Percentiles rank a stretch among this genome's conserved stretches.
Evolutionary conservation across 2,329 filamentous ascomycete genomes (phyloP).

Genomic region (Aureobasidium sp.): DNA sequence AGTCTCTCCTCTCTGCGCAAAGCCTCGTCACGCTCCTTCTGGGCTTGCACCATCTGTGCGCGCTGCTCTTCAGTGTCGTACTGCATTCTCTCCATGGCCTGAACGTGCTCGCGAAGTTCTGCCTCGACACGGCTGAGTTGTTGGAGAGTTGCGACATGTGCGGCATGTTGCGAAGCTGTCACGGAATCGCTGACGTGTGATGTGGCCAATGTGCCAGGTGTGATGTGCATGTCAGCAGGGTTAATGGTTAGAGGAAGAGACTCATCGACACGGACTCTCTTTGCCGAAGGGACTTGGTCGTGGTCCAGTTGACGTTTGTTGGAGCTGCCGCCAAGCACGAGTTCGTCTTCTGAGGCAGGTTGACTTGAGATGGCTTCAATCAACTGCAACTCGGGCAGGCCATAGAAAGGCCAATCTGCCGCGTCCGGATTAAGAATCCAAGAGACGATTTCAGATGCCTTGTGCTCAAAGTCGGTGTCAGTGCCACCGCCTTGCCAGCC

Average conservation of each 20-base stretch:
- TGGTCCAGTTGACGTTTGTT: slow-evolving; percentile 15
- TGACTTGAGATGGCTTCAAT: slow-evolving; percentile 7
- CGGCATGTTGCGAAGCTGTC: slow-evolving; percentile 17
- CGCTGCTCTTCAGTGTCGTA: slow-evolving; percentile 29
- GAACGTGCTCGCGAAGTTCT: slow-evolving; percentile 24
- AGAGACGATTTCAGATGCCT: slow-evolving; percentile 25
- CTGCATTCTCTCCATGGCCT: slow-evolving; percentile 28
- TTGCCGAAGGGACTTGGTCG: slow-evolving; percentile 11
- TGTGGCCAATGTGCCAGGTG: slow-evolving; percentile 13
- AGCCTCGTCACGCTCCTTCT: slow-evolving; percentile 24
- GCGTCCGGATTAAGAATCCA: slow-evolving; percentile 19
- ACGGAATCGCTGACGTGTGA: slow-evolving; percentile 37
- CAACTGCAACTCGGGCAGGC: slow-evolving; percentile 7
- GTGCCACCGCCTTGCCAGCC: slow-evolving; percentile 24
- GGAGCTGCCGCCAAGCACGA: not conserved
- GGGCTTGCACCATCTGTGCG: slow-evolving; percentile 21
- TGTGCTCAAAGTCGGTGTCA: slow-evolving; percentile 22
- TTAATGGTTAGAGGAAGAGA: slow-evolving; percentile 26
- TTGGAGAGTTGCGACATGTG: not conserved
- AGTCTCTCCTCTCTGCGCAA: slow-evolving; percentile 17
- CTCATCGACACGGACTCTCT: slow-evolving; percentile 23
- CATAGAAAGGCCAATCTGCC: slow-evolving; percentile 18
- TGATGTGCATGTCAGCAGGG: slow-evolving; percentile 30
- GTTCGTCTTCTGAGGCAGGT: slow-evolving; percentile 7
- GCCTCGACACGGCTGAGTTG: not conserved